Base-by-base conservation (phyloP, 2,329 filamentous ascomycete genomes). In the Pyrenophora seminiperda region DNA sequence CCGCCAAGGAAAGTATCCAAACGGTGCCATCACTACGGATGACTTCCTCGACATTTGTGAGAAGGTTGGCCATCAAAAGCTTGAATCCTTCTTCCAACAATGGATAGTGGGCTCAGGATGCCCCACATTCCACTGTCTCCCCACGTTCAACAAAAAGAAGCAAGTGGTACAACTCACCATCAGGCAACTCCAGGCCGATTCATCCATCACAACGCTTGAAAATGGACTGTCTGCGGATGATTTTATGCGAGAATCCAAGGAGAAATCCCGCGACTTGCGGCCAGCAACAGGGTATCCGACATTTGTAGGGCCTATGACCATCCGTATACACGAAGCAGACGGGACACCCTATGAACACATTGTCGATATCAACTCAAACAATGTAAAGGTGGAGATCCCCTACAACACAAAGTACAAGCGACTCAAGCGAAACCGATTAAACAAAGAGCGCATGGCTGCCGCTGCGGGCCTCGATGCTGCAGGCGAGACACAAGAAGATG, bases 371-470 rank as follows among this genome's bases (percentile, higher is more conserved):
- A 91, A 91, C 53, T 91, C 97, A 61, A 87, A 88, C 20, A 83
- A 85, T 11, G 90, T 89, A 2, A 90, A 88, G 68, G 89, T 97
- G 52, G 92, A 97, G 55, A 97, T 99, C 53, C 92, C 93, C 0
- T 99, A 99, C 75, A 97, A 97, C 65, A 99, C 94, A 0, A 99
- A 99, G 71, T 99, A 99, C 77, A 99, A 97, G 77, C 87, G 95
- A 7, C 81, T 99, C 2, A 99, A 99, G 78, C 82, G 92, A 38
- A 97, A 89, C 51, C 84, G 88, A 36, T 81, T 89, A 24, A 85
- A 93, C 70, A 91, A 91, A 70, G 90, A 96, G 70, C 85, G 90
- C 53, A 85, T 83, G 17, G 82, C 82, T 31, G 84, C 82, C 41
- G 84, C 80, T 18, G 81, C 78, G 34, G 88, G 81, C 48, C 82